Evolutionary conservation across 495 filamentous ascomycete species (phyloP), one percentile per base, ranked within the genome.

Genomic region (Daldinia grandis): DNA sequence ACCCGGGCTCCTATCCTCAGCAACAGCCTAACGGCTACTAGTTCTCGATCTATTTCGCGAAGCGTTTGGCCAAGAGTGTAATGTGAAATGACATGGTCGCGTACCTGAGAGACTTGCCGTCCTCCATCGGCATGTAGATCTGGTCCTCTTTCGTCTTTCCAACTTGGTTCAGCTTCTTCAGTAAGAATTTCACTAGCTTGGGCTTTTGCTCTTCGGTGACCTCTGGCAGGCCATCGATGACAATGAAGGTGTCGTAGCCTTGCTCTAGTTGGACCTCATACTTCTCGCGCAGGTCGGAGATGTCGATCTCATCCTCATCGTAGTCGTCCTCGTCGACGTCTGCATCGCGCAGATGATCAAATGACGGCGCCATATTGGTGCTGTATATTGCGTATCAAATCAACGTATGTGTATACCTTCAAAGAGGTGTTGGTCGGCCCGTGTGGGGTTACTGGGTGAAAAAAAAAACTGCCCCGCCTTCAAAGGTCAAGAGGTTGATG

Each of bases 251-350:
- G 77, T 99, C 95, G 75, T 97, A 88, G 59, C 95, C 95, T 79
- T 97, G 92, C 78, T 99, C 95, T 56, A 97, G 85, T 74, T 94
- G 93, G 42, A 98, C 95, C 79, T 98, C 94, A 76, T 92, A 97
- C 80, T 96, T 92, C 76, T 93, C 93, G 76, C 88, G 86, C 67
- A 99, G 87, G 82, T 99, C 95, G 62, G 92, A 93, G 80, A 97
- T 93, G 76, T 99, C 95, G 77, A 98, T 89, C 77, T 97, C 93
- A 77, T 95, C 93, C 76, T 93, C 89, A 69, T 97, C 93, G 80
- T 93, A 91, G 76, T 94, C 91, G 58, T 94, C 91, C 76, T 96
- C 93, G 79, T 94, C 90, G 71, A 93, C 84, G 86, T 95, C 83
- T 86, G 93, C 80, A 42, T 85, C 83, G 76, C 82, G 86, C 67